phyloP scores from a whole-genome alignment of 495 filamentous ascomycete genomes.

The Neurospora sp. region DNA sequence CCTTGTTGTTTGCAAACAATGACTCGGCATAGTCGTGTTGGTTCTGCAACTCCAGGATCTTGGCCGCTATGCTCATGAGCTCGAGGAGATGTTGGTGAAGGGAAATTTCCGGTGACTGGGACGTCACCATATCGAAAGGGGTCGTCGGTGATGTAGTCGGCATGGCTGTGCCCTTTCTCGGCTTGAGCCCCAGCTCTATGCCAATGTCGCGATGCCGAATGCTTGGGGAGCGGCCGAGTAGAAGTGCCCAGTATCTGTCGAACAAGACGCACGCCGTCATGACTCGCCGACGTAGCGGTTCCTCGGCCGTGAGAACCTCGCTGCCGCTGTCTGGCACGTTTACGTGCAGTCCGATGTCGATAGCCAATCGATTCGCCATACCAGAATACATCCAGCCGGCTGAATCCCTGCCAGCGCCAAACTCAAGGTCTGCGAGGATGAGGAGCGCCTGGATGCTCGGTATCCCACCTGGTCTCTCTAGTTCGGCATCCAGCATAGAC shows the following conservation, averaged over 20 bases:
- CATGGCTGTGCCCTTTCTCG: constrained; percentile 11
- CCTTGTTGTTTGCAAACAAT: constrained; percentile 16
- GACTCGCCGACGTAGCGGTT: constrained; percentile 25
- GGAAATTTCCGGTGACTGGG: constrained; percentile 25
- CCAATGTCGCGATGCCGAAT: constrained; percentile 42
- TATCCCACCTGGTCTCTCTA: constrained; percentile 40
- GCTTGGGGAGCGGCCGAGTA: constrained; percentile 40
- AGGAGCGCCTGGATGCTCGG: constrained; percentile 41
- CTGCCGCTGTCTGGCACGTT: constrained; percentile 33
- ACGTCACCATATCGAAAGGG: background rate
- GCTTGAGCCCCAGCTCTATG: constrained; percentile 25
- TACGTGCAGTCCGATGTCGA: constrained; percentile 42
- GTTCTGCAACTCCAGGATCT: constrained; percentile 33
- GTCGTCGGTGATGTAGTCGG: background rate
- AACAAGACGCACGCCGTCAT: constrained; percentile 42
- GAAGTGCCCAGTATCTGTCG: constrained; percentile 42
- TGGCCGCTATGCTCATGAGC: constrained; percentile 42
- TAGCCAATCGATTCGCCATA: constrained; percentile 38
- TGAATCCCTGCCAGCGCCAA: constrained; percentile 39
- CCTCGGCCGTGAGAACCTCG: constrained; percentile 13
- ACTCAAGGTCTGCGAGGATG: constrained; percentile 43
- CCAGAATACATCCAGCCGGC: constrained; percentile 44
- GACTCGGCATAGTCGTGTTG: constrained; percentile 3
- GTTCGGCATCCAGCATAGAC: constrained; percentile 39
- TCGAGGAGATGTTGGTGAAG: constrained; percentile 38